A percentile compares a stretch with the other conserved stretches of the same genome.
phyloP scores from a whole-genome alignment of 306 rosid genomes.

The Urtica urens region DNA sequence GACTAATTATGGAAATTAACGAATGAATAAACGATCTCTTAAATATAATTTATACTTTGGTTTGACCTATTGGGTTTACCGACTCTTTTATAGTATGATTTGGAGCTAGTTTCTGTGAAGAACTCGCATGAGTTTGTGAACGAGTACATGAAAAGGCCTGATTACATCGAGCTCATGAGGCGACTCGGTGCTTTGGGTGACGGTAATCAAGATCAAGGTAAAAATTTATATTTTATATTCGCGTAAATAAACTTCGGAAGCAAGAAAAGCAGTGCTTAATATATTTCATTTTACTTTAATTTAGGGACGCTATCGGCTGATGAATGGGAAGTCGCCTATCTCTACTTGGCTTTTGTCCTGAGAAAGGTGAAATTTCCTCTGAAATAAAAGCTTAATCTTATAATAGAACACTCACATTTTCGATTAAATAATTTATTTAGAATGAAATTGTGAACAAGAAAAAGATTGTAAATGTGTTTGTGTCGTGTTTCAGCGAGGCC shows the following conservation, averaged over 20 bases:
- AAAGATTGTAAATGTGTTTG: background rate
- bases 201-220: conserved; percentile 84
- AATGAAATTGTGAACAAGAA: background rate
- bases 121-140: conserved; percentile 81
- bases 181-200: conserved; percentile 96
- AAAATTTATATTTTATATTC: no score
- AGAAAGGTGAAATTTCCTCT: conserved; percentile 28
- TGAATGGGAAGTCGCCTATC: conserved; percentile 66
- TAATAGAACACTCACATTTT: no score
- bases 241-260: no score
- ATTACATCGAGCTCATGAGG: conserved; percentile 82
- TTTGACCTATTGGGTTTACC: background rate
- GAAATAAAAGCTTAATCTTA: no score
- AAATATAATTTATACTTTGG: background rate
- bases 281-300: no score
- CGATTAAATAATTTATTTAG: no score
- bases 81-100: conserved; percentile 51
- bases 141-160: conserved; percentile 63
- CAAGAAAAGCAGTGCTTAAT: no score
- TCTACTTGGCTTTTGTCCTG: conserved; percentile 48
- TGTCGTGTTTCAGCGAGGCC: conserved; percentile 53
- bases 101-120: conserved; percentile 77
- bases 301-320: conserved; percentile 53
- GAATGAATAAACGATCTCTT: background rate
- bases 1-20: background rate